Evolutionary conservation across 23 red algal species (phyloP).

Genomic region (Gracilaria caudata): DNA sequence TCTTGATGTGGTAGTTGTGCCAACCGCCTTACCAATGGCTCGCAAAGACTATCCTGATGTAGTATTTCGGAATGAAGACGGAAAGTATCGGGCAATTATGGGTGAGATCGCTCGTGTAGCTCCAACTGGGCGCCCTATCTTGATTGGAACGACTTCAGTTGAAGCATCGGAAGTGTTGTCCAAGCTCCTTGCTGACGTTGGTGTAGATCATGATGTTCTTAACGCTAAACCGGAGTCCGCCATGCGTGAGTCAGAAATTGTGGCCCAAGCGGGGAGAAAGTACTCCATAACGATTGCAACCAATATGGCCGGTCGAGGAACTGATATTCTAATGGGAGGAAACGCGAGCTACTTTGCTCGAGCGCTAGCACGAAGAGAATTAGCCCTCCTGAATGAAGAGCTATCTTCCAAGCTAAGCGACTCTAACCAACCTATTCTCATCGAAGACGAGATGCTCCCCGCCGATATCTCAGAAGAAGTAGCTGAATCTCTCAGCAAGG

Average conservation of each 20-base stretch:
- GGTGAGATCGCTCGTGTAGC: conserved; percentile 86
- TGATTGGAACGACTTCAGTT: conserved; percentile 95
- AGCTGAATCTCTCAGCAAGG: background rate
- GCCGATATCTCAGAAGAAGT: conserved; percentile 52
- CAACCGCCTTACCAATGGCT: conserved; percentile 94
- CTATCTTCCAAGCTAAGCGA: conserved; percentile 12
- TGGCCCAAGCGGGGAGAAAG: conserved; percentile 89
- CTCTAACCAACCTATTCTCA: conserved; percentile 46
- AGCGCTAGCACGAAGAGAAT: conserved; percentile 53
- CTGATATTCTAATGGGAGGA: conserved; percentile 97
- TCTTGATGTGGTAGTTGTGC: conserved; percentile 77
- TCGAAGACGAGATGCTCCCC: conserved; percentile 71
- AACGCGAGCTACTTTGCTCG: conserved; percentile 84
- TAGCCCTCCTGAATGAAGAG: conserved; percentile 17
- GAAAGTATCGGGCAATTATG: conserved; percentile 87
- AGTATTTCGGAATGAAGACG: conserved; percentile 85
- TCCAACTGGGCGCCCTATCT: conserved; percentile 72
- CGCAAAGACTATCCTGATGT: conserved; percentile 96
- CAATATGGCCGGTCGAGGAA: conserved; percentile 99
- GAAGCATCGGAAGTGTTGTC: conserved; percentile 88
- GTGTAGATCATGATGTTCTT: conserved; percentile 91
- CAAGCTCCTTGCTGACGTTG: conserved; percentile 66
- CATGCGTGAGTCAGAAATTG: conserved; percentile 89
- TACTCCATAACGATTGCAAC: conserved; percentile 95
- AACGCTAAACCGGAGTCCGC: conserved; percentile 94